Conservation (phyloP, 1,284 basidiomycete genomes). For the Mycena citricolor region DNA sequence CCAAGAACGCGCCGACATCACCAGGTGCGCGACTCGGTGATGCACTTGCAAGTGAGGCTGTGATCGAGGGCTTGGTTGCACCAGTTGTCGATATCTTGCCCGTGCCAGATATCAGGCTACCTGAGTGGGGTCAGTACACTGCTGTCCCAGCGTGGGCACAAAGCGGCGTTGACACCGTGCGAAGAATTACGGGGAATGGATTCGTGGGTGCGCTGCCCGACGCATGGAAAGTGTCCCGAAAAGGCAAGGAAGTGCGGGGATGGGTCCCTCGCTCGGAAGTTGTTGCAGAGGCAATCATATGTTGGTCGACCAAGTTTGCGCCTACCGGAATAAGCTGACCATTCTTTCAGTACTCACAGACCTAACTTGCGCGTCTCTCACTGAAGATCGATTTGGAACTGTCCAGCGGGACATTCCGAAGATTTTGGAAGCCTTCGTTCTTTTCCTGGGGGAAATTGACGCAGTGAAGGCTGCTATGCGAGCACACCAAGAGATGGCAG, state of each 20-base stretch:
- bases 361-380: conserved; percentile 70
- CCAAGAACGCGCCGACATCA: conserved; percentile 5
- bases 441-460: conserved; percentile 67
- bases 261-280: conserved; percentile 58
- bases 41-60: conserved; percentile 13
- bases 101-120: conserved; percentile 9
- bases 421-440: conserved; percentile 72
- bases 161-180: too few relatives aligned
- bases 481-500: conserved; percentile 22
- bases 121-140: too few relatives aligned
- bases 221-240: conserved; percentile 28
- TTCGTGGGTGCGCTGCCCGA: conserved; percentile 33
- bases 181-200: too few relatives aligned
- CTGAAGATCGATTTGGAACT: conserved; percentile 78
- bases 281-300: conserved; percentile 50
- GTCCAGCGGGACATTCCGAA: conserved; percentile 83
- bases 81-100: conserved; percentile 4
- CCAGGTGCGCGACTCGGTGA: conserved; percentile 11
- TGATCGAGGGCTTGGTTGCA: conserved; percentile 4
- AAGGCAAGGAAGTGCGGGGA: conserved; percentile 29
- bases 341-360: conserved; percentile 59
- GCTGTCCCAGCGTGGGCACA: too few relatives aligned
- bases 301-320: neutral
- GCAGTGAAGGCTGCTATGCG: conserved; percentile 32
- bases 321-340: conserved; percentile 1